phyloP scores from a whole-genome alignment of 1,139 yeast genomes.

The Candida sp. region DNA sequence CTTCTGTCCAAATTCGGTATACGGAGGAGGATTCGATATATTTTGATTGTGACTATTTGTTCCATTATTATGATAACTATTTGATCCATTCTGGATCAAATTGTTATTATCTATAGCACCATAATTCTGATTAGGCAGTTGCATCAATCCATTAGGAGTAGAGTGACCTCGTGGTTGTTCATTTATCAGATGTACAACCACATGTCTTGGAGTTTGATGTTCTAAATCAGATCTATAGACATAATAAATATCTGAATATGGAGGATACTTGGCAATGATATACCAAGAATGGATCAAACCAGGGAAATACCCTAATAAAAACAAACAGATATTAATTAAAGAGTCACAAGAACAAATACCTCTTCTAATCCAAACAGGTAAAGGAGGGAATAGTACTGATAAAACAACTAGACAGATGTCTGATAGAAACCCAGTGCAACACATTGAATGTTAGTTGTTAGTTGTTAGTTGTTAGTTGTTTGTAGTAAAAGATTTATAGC shows the following conservation, averaged over 20 bases:
- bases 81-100: background rate
- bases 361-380: conserved; percentile 67
- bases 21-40: conserved; percentile 29
- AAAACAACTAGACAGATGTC: conserved; percentile 57
- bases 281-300: conserved; percentile 70
- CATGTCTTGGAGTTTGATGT: conserved; percentile 14
- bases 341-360: conserved; percentile 65
- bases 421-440: conserved; percentile 27
- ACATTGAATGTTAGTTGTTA: background rate
- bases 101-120: conserved; percentile 22
- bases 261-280: conserved; percentile 50
- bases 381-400: conserved; percentile 65
- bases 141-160: conserved; percentile 9
- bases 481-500: no score
- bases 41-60: conserved; percentile 12
- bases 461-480: no score
- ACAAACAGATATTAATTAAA: conserved; percentile 54
- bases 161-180: conserved; percentile 5
- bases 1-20: conserved; percentile 19
- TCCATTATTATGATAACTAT: no score
- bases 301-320: conserved; percentile 62
- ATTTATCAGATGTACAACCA: conserved; percentile 8
- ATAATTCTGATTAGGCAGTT: conserved; percentile 15
- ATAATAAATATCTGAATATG: conserved; percentile 31
- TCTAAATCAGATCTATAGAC: conserved; percentile 32